Evolutionary conservation across 176 grass and related monocot species (phyloP), one percentile per base, ranked within the genome.

Genomic region (Lolium perenne): DNA sequence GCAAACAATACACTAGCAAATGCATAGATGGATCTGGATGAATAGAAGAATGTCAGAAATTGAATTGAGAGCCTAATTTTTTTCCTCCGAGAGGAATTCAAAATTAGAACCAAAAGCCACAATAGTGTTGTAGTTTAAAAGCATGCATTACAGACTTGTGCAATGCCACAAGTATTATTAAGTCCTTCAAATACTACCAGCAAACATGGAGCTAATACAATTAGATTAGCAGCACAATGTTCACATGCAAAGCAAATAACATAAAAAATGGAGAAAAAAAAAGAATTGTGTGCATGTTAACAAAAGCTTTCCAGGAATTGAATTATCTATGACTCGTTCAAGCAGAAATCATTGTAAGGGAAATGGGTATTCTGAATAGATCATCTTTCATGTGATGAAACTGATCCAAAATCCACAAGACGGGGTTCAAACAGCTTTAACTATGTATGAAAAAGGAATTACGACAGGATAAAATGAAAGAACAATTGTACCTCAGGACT

Each of bases 401-500:
- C 29, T 69, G 22, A 17, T 84, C 23, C 9, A 11, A 58, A 80
- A 80, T 20, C 54, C 57, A 58, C 40, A 61, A 21, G 15, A 77
- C 18, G 6, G 10, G 38, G 56, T 48, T 18, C 38, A 54, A 79
- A 65, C 38, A 79, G 58, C 35, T 76, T 64, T 22, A 60, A 54
- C 38, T 29, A 70, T 13, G 38, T 65, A 32, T 2, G 66, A 41
- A 35, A 71, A 35, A 76, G 29, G 7, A 54, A 22, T n/a, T 71
- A 26, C n/a, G 6, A 57, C 17, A 76, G 12, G 43, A 29, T 29
- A 73, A 63, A 86, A 71, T 61, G 25, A 62, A 76, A 86, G 17
- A 47, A 18, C 22, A 83, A 70, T 29, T 71, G 63, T 91, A 97
- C 86, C 92, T 93, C 70, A 97, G 57, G 84, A 94, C 47, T 94